Base-by-base conservation (phyloP, 1,139 yeast species). In the Candida sp. region DNA sequence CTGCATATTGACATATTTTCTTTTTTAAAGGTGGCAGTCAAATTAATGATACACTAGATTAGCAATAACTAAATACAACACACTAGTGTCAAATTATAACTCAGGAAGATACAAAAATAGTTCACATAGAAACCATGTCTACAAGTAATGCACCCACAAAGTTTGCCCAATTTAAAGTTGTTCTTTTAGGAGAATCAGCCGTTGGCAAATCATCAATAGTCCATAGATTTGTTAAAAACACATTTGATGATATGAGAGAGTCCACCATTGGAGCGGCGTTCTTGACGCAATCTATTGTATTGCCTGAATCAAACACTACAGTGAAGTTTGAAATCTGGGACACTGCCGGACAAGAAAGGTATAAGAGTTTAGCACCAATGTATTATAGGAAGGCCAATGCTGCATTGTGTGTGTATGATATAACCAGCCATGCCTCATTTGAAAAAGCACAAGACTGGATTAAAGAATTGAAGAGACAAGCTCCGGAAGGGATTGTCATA, bases 181-280 rank as follows among this genome's bases (percentile, higher is more conserved):
- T 73, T 8, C 73, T 73, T 44, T 50, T 62, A 44, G 79, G 79
- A 19, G 79, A 73, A 53, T 70, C 75, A 50, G 78, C 79, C 25
- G 79, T 73, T 27, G 79, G 79, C 23, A 73, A 73, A 50, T 70
- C 76, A 35, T 70, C 77, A 25, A 70, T 73, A 15, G 78, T 73
- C 9, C 77, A 70, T 51, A 56, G 76, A 35, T 70, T 66, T 44
- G 78, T 73, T 41, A 73, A 73, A 54, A 95, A 91, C 61, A 87
- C 95, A 27, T 95, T 93, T 63, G 97, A 91, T 57, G 97, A 90
- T 58, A 80, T 87, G 68, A 78, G 97, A 55, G 98, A 93, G 65
- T 87, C 96, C 22, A 93, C 98, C 5, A 93, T 93, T 48, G 98
- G 98, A 12, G 99, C 99, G 3, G 99, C 99, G 3, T 93, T 93